Base-by-base conservation (phyloP, 2,329 filamentous ascomycete genomes). In the Chaetomium strumarium region DNA sequence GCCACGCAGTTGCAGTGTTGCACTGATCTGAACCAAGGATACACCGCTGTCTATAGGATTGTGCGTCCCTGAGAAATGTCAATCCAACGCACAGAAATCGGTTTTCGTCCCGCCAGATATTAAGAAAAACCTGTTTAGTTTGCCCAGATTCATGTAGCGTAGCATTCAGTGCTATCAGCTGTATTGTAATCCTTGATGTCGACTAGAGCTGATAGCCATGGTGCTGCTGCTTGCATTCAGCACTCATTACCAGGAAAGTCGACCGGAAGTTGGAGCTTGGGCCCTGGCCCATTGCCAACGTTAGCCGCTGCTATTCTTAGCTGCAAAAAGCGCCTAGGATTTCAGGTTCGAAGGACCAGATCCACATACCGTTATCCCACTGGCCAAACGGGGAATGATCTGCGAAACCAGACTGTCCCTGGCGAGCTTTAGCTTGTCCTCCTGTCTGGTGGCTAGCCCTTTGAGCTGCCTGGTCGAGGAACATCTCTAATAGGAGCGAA, bases 301-400 rank as follows among this genome's bases (percentile, higher is more conserved):
- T 31, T 30, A 44, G 42, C 36, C 14, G 43, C 17, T 51, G 37
- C 49, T 51, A 51, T 51, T 51, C 39, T 51, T 51, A 42, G 49
- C 24, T 10, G 34, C 14, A 19, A 9, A 9, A 10, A 24, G n/a
- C 13, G 38, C 46, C 48, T 50, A 19, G 38, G 12, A 39, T 44
- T 20, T 50, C 20, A 50, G 47, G 47, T 16, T 37, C 7, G 8
- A 20, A n/a, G 19, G 34, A 34, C 36, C 7, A n/a, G 31, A 10
- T 19, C 39, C 40, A 38, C 30, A 11, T 30, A 9, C 5, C 39
- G 11, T 16, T 10, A 29, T 20, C 20, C 43, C 43, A 19, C 42
- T 13, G 24, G 29, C 37, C 38, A 17, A 52, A 52, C 38, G 11
- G 36, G 49, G 49, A 38, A 47, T 52, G 49, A 43, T 37, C 49